These are phyloP conservation scores for Penicillium sp. DNA, from an alignment of 2,329 filamentous ascomycete genomes.

Conservation along the genomic window DNA sequence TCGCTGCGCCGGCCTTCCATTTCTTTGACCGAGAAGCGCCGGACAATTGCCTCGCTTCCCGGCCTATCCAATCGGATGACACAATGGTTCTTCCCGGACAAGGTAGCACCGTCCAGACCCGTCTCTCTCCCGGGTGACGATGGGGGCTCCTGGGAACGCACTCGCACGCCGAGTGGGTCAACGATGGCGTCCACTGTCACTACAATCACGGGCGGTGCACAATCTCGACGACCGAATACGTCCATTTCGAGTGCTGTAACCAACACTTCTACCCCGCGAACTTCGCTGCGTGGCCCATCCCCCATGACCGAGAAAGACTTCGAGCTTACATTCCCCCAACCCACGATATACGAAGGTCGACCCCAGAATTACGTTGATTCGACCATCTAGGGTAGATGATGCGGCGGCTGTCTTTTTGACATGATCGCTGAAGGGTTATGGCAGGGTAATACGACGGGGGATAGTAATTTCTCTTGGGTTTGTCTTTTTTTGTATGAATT, in stretches of 20 bases:
- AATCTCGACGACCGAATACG: constrained; percentile 15
- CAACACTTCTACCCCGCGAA: constrained; percentile 12
- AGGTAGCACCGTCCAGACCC: constrained; percentile 7
- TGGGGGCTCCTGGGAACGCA: constrained; percentile 22
- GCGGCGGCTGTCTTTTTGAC: no score
- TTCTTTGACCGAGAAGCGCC: constrained; percentile 13
- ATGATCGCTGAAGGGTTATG: no score
- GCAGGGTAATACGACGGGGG: no score
- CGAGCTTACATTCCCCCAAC: constrained; percentile 15
- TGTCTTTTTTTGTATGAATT: no score
- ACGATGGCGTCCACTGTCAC: constrained; percentile 28
- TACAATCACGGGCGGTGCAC: constrained; percentile 17
- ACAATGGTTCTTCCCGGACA: constrained; percentile 29
- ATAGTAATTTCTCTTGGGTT: no score
- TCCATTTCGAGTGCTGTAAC: constrained; percentile 29
- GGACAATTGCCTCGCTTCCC: constrained; percentile 14
- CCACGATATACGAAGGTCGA: constrained; percentile 25
- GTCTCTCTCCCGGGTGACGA: constrained; percentile 16
- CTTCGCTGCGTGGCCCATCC: constrained; percentile 13
- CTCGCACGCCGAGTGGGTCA: constrained; percentile 34
- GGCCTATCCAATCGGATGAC: constrained; percentile 25
- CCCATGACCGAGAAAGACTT: constrained; percentile 17
- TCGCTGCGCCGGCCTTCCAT: constrained; percentile 22
- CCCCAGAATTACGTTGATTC: no score
- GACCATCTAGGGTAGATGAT: no score